Conservation (phyloP, 768 basidiomycete genomes). For the Sporobolomyces phaffii region DNA sequence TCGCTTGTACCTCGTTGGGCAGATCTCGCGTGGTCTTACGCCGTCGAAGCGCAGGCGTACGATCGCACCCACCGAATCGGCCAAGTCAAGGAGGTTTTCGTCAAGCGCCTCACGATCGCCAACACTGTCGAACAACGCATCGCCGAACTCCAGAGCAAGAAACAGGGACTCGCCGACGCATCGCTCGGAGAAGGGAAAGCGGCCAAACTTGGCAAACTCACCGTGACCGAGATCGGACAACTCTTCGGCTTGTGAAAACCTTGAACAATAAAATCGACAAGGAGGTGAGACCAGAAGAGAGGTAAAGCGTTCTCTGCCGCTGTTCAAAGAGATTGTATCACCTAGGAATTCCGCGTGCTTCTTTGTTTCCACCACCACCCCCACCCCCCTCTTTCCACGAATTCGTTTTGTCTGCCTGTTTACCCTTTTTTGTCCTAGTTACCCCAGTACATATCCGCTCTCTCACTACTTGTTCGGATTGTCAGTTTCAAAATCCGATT, state of each 20-base stretch:
- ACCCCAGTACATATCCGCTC: too few relatives aligned
- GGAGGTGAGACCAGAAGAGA: background rate
- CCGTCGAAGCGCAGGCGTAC: slow-evolving; percentile 45
- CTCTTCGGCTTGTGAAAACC: slow-evolving; percentile 21
- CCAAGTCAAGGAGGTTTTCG: slow-evolving; percentile 30
- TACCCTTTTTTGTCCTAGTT: too few relatives aligned
- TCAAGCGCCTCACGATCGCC: slow-evolving; percentile 45
- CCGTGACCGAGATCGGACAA: slow-evolving; percentile 19
- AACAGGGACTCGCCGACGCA: slow-evolving; percentile 47
- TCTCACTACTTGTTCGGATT: too few relatives aligned
- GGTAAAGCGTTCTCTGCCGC: too few relatives aligned
- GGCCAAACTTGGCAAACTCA: slow-evolving; percentile 23
- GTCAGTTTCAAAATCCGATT: too few relatives aligned
- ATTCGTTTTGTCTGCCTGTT: too few relatives aligned
- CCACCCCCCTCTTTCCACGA: too few relatives aligned
- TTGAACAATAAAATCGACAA: too few relatives aligned
- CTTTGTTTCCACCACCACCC: too few relatives aligned
- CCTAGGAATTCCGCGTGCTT: too few relatives aligned
- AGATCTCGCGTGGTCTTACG: slow-evolving; percentile 48
- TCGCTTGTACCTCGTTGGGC: background rate
- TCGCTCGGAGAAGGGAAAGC: slow-evolving; percentile 33
- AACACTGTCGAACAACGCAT: slow-evolving; percentile 57
- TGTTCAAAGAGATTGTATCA: too few relatives aligned
- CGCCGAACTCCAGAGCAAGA: slow-evolving; percentile 58
- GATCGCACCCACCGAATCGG: slow-evolving; percentile 50